A percentile compares a stretch with the other conserved stretches of the same genome.
These are phyloP conservation scores for Beauveria bassiana DNA, from an alignment of 2,329 filamentous ascomycete species.

Conservation along the genomic window DNA sequence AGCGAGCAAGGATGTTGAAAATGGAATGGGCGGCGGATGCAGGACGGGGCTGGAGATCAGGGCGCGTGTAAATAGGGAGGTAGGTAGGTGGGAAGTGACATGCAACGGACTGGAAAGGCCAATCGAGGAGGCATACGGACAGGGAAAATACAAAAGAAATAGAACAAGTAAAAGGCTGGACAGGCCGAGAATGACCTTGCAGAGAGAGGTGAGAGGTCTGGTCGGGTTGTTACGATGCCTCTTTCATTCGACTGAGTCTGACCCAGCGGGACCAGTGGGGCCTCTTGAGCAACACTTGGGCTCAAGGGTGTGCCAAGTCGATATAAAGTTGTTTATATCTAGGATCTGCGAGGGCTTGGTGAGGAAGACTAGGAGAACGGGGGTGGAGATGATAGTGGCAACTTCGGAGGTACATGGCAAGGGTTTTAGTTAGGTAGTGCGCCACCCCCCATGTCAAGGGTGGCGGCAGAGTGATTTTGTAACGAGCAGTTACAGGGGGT, in stretches of 20 bases:
- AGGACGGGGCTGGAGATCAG: background rate
- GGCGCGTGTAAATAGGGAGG: background rate
- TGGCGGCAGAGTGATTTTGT: constrained; percentile 14
- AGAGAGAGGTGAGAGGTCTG: background rate
- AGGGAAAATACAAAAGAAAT: background rate
- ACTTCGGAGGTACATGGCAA: constrained; percentile 19
- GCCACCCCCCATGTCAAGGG: constrained; percentile 26
- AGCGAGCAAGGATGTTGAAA: background rate
- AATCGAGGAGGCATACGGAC: background rate
- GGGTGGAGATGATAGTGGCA: constrained; percentile 17
- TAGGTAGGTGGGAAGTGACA: background rate
- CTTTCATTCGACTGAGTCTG: constrained; percentile 31
- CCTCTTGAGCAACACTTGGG: constrained; percentile 24
- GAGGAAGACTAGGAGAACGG: background rate
- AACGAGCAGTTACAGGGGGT: background rate
- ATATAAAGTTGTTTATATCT: constrained; percentile 22
- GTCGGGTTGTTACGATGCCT: constrained; percentile 26
- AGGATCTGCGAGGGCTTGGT: background rate
- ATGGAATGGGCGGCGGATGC: background rate
- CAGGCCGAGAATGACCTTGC: background rate
- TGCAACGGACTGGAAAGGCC: background rate
- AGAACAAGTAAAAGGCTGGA: background rate
- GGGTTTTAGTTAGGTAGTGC: constrained; percentile 24
- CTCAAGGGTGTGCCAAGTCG: constrained; percentile 26
- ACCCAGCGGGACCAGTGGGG: constrained; percentile 30